Conservation (phyloP, 768 basidiomycete genomes). For the Crepidotus variabilis region DNA sequence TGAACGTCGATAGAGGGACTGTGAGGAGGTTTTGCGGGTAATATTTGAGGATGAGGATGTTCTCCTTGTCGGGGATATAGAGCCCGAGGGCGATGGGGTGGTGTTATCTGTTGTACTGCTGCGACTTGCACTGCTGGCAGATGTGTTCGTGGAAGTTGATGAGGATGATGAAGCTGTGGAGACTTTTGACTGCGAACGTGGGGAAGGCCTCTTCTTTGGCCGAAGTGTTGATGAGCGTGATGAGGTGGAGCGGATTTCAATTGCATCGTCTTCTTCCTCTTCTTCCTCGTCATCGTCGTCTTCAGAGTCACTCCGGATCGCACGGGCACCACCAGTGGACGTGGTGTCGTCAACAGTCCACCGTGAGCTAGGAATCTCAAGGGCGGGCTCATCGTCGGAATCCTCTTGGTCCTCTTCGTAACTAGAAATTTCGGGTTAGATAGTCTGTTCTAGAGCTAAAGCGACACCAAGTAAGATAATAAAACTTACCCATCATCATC, state of each 20-base stretch:
- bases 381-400: constrained; percentile 40
- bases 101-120: constrained; percentile 15
- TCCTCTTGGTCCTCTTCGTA: constrained; percentile 68
- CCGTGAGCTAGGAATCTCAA: constrained; percentile 5
- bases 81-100: constrained; percentile 18
- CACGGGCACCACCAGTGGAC: constrained; percentile 18
- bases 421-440: neutral
- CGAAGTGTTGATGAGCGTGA: constrained; percentile 16
- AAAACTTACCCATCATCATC: constrained; percentile 61
- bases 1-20: constrained; percentile 3
- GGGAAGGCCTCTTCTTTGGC: constrained; percentile 18
- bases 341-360: constrained; percentile 22
- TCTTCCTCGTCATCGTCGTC: constrained; percentile 33
- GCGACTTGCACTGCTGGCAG: constrained; percentile 16
- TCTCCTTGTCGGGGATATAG: constrained; percentile 20
- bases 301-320: constrained; percentile 38
- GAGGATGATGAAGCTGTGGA: constrained; percentile 42
- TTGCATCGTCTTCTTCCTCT: constrained; percentile 43
- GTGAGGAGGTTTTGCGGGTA: constrained; percentile 12
- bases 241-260: constrained; percentile 55
- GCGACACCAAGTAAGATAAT: constrained; percentile 6
- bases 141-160: constrained; percentile 24
- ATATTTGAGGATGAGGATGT: constrained; percentile 8
- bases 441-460: neutral
- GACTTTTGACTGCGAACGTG: constrained; percentile 40